A percentile compares a stretch with the other conserved stretches of the same genome.
These are phyloP conservation scores for Tetrastigma voinierianum DNA, from an alignment of 164 flowering plant species.

Conservation along the genomic window DNA sequence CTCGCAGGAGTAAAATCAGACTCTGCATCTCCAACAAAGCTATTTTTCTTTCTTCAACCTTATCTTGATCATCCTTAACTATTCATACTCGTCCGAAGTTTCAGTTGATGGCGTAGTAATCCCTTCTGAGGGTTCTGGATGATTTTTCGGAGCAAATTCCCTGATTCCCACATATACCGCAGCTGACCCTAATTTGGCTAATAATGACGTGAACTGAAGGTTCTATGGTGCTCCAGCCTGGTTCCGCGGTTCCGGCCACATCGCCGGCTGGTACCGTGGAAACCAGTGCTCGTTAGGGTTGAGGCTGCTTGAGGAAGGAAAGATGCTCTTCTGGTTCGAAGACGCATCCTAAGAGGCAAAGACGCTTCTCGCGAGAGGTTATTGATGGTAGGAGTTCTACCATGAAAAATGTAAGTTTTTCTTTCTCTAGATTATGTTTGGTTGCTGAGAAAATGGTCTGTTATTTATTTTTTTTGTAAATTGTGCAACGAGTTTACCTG, in stretches of 20 bases:
- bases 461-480: neutral
- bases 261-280: constrained; percentile 36
- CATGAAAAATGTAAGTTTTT: constrained; percentile 44
- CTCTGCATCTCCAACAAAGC: too few relatives aligned
- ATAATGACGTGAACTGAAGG: constrained; percentile 32
- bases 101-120: constrained; percentile 56
- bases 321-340: constrained; percentile 50
- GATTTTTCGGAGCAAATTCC: constrained; percentile 86
- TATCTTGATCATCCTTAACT: too few relatives aligned
- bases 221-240: constrained; percentile 73
- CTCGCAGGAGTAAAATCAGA: too few relatives aligned
- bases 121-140: constrained; percentile 59
- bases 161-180: constrained; percentile 48
- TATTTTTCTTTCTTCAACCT: too few relatives aligned
- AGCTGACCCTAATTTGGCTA: constrained; percentile 36
- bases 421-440: neutral
- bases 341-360: constrained; percentile 69
- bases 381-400: constrained; percentile 42
- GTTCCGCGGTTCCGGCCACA: constrained; percentile 45
- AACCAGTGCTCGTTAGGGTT: constrained; percentile 64
- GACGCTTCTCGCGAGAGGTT: constrained; percentile 58
- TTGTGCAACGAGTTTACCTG: neutral
- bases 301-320: constrained; percentile 85
- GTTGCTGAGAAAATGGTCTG: neutral
- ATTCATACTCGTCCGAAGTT: constrained; percentile 1